Percentiles rank a stretch among this genome's conserved stretches.
phyloP scores from a whole-genome alignment of 2,329 filamentous ascomycete genomes.

The Sclerotinia sclerotiorum region DNA sequence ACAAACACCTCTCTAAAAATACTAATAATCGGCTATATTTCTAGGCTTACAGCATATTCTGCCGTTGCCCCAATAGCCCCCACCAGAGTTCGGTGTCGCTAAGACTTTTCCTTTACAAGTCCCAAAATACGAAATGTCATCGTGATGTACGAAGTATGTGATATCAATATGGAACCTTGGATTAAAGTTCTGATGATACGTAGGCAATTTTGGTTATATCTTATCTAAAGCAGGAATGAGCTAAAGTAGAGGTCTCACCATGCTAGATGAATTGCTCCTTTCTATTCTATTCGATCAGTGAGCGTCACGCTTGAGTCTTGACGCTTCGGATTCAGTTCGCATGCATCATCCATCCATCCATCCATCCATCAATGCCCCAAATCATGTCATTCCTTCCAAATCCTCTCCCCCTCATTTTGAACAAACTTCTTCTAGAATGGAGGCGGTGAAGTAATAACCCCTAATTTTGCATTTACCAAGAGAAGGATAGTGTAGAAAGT shows the following conservation, averaged over 20 bases:
- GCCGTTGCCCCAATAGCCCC: neutral
- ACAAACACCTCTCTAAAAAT: neutral
- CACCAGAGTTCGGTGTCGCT: neutral
- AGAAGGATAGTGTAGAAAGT: conserved; percentile 2
- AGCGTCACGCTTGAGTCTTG: conserved; percentile 9
- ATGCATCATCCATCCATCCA: neutral
- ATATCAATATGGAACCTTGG: neutral
- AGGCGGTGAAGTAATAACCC: conserved; percentile 18
- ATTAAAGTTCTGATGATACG: conserved; percentile 1
- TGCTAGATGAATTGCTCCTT: neutral
- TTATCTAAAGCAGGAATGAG: neutral
- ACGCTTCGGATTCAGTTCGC: neutral
- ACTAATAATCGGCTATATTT: neutral
- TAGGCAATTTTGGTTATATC: neutral
- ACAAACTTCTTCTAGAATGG: conserved; percentile 16
- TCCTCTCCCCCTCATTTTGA: neutral
- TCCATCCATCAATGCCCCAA: neutral
- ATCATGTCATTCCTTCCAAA: conserved; percentile 6
- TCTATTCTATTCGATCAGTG: conserved; percentile 7
- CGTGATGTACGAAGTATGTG: neutral
- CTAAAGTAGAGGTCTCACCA: conserved; percentile 1
- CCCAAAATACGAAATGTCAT: conserved; percentile 9
- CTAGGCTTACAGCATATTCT: conserved; percentile 1
- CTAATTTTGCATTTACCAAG: neutral
- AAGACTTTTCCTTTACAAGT: neutral